These are phyloP conservation scores for Eruca vesicaria DNA, from an alignment of 441 rosid genomes.

Conservation along the genomic window DNA sequence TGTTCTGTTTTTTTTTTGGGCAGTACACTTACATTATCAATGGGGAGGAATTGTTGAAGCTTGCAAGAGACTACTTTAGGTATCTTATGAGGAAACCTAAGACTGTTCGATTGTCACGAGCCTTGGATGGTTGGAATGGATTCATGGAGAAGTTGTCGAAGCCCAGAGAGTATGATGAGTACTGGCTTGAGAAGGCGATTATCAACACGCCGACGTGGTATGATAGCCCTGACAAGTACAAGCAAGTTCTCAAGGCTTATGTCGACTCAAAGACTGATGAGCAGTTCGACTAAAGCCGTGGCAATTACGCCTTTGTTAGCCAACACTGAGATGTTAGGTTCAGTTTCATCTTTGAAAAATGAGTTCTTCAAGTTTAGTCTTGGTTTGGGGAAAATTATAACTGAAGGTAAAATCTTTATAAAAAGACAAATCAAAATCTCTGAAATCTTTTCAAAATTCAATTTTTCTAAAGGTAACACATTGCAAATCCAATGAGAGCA, in stretches of 20 bases:
- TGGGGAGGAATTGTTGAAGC: constrained; percentile 63
- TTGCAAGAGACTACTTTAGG: constrained; percentile 65
- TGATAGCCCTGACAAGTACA: constrained; percentile 63
- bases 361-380: too few species aligned
- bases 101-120: constrained; percentile 58
- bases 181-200: constrained; percentile 63
- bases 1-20: neutral
- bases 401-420: constrained; percentile 12
- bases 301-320: too few species aligned
- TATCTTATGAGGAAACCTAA: constrained; percentile 46
- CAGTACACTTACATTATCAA: constrained; percentile 64
- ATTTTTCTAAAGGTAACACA: neutral
- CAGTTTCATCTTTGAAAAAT: too few species aligned
- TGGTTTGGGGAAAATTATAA: too few species aligned
- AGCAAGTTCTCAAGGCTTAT: constrained; percentile 27
- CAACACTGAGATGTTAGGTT: too few species aligned
- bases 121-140: constrained; percentile 48
- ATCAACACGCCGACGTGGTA: constrained; percentile 58
- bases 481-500: neutral
- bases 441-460: constrained; percentile 7
- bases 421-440: constrained; percentile 6
- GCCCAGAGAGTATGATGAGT: constrained; percentile 38
- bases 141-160: constrained; percentile 33
- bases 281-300: neutral
- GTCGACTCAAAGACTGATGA: constrained; percentile 11